phyloP scores from a whole-genome alignment of 106 monocot species.

The Amphibolis antarctica region DNA sequence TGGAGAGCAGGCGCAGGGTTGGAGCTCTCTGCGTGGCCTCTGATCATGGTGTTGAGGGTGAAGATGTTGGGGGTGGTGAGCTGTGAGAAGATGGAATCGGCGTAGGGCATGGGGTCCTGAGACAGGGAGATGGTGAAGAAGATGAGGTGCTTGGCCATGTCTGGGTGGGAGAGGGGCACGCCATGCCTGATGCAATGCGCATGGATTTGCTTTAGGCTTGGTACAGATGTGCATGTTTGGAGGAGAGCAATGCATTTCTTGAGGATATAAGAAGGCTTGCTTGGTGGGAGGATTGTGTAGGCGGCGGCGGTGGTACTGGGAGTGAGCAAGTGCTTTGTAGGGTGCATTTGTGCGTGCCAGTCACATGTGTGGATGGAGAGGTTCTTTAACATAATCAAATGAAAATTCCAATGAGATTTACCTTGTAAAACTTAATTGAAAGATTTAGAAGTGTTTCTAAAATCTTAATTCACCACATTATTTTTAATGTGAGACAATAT shows the following conservation, averaged over 20 bases:
- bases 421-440: no score
- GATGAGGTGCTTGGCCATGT: slow-evolving; percentile 1
- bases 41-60: slow-evolving; percentile 80
- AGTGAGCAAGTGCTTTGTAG: background rate
- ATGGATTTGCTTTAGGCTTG: slow-evolving; percentile 1
- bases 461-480: no score
- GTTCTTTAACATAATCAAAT: no score
- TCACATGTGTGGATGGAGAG: no score
- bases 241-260: slow-evolving; percentile 4
- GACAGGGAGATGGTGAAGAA: slow-evolving; percentile 5
- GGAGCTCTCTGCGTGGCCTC: slow-evolving; percentile 39
- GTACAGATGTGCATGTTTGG: background rate
- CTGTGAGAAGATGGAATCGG: slow-evolving; percentile 7
- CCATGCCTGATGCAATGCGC: background rate
- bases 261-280: background rate
- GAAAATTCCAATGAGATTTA: no score
- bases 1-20: slow-evolving; percentile 46
- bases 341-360: background rate
- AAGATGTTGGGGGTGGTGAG: slow-evolving; percentile 42
- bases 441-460: no score
- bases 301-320: background rate
- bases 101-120: background rate
- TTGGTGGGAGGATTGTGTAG: background rate
- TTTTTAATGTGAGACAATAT: no score
- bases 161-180: slow-evolving; percentile 1